Evolutionary conservation across 306 rosid genomes (phyloP), one percentile per base, ranked within the genome.

Genomic region (Rosa chinensis): DNA sequence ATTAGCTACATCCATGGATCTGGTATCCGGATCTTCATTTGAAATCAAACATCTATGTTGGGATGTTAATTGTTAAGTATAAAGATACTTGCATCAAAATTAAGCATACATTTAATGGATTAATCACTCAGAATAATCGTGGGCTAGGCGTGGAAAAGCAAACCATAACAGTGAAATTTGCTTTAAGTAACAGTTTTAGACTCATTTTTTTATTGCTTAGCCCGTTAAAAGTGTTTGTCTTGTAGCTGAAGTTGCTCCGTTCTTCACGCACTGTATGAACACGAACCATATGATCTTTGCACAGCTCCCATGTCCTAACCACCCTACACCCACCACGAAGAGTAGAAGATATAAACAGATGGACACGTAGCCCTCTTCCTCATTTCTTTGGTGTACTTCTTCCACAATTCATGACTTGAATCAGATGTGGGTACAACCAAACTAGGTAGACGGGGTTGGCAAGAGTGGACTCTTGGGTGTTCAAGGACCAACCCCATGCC

Each of bases 401-500:
- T 76, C 72, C 56, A 42, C 70, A 7, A 14, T 7, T 44, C 55
- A 61, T 5, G 18, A 13, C 8, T 68, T 4, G 14, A 52, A 21
- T 45, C 40, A n/a, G 44, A 49, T 42, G 40, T 16, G 17, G 66
- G 37, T 48, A 5, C 17, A 10, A 28, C 5, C 13, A 40, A 7
- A 18, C 68, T n/a, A 0, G 52, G 18, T 52, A 35, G 21, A 39
- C 14, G 62, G 53, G 53, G 56, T 44, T 44, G 78, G 78, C 43
- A 44, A 10, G 17, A 17, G 35, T 14, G 21, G 45, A 61, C 74
- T 63, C 6, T 72, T 43, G 12, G 12, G 40, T 37, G 56, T 3
- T 21, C 1, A 2, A 77, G n/a, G 12, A 50, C 75, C 23, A 11
- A 50, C 83, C 82, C 0, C 68, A 45, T 72, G 1, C 82, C 89